These are phyloP conservation scores for Grosmannia serpens DNA, from an alignment of 2,329 filamentous ascomycete species.

Conservation along the genomic window DNA sequence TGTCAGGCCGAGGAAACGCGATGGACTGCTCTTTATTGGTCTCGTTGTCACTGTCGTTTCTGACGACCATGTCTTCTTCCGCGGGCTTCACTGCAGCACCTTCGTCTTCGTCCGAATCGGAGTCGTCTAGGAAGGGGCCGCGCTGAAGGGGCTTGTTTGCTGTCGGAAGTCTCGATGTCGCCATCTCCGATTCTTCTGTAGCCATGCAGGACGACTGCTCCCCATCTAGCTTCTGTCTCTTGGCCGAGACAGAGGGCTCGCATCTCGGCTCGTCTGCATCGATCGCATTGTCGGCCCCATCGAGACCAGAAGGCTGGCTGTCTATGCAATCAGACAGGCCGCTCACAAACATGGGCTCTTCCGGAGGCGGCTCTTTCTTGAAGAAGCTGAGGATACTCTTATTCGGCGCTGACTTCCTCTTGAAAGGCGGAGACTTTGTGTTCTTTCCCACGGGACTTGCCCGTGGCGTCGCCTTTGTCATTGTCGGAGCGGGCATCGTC, in stretches of 20 bases:
- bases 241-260: constrained; percentile 1
- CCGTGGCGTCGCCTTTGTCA: constrained; percentile 1
- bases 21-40: not conserved
- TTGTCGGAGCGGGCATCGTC: constrained; percentile 4
- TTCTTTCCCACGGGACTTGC: constrained; percentile 3
- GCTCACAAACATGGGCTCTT: constrained; percentile 44
- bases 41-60: not conserved
- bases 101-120: constrained; percentile 7
- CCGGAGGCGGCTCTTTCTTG: constrained; percentile 51
- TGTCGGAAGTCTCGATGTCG: constrained; percentile 30
- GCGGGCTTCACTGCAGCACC: not conserved
- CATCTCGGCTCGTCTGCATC: constrained; percentile 9
- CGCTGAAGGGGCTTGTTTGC: constrained; percentile 7
- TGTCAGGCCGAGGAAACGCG: not conserved
- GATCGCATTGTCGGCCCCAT: constrained; percentile 7
- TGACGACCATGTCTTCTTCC: not conserved
- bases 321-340: not conserved
- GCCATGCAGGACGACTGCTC: not conserved
- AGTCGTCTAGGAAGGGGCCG: constrained; percentile 56
- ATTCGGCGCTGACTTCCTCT: not conserved
- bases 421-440: not conserved
- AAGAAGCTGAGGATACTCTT: constrained; percentile 63
- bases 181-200: constrained; percentile 18
- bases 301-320: not conserved
- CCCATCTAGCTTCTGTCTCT: constrained; percentile 1